These are phyloP conservation scores for Perkinsus chesapeaki DNA, from an alignment of 169 alveolate species.

Conservation along the genomic window DNA sequence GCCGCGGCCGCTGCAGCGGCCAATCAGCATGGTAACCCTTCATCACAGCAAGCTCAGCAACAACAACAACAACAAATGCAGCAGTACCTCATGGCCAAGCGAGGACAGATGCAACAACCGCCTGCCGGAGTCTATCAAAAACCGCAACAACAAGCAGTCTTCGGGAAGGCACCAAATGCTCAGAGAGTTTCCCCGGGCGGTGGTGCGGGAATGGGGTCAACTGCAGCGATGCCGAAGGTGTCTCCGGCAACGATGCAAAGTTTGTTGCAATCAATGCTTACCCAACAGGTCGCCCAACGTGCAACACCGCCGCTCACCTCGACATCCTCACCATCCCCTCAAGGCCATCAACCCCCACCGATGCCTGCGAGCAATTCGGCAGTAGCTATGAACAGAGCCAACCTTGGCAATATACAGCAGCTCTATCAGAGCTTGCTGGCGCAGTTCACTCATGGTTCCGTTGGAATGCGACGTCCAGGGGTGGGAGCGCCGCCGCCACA, in stretches of 20 bases:
- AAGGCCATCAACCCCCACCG: neutral
- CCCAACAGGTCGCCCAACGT: neutral
- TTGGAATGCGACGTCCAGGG: neutral
- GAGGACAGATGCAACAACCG: neutral
- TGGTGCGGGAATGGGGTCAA: neutral
- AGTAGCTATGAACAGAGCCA: neutral
- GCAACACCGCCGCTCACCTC: neutral
- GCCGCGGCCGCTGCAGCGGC: neutral
- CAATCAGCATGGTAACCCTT: neutral
- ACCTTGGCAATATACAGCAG: neutral
- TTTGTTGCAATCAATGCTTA: neutral
- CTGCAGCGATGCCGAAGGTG: neutral
- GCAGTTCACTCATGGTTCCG: neutral
- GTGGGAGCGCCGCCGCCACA: too few species aligned
- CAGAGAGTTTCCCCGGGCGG: neutral
- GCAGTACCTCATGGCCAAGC: neutral
- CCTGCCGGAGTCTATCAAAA: neutral
- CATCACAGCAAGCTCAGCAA: neutral
- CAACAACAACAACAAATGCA: neutral
- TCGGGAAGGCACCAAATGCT: neutral
- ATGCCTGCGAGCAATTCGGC: neutral
- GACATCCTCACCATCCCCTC: neutral
- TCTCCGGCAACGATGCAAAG: neutral
- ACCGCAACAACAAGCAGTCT: neutral
- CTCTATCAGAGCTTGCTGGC: neutral